Percentiles rank a stretch among this genome's conserved stretches.
Conservation (phyloP, 1,284 basidiomycete species). For the Melanopsichium pennsylvanicum region DNA sequence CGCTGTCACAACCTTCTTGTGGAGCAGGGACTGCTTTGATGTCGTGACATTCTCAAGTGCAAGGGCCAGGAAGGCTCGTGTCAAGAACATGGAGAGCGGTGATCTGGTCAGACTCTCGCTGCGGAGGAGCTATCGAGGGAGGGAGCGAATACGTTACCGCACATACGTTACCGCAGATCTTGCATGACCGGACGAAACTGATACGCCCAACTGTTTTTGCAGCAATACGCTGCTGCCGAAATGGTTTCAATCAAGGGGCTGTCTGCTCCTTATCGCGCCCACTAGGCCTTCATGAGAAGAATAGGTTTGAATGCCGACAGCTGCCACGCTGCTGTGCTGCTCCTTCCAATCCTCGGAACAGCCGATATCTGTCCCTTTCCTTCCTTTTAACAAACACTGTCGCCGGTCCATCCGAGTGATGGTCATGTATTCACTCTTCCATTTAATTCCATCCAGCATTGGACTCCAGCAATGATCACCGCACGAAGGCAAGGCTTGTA, state of each 20-base stretch:
- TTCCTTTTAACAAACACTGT: no score
- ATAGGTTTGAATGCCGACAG: slow-evolving; percentile 11
- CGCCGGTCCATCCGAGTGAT: no score
- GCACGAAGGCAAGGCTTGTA: no score
- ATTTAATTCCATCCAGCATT: no score
- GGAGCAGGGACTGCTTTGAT: not conserved
- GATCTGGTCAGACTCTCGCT: no score
- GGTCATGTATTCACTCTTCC: no score
- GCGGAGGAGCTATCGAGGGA: not conserved
- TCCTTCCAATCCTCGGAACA: slow-evolving; percentile 9
- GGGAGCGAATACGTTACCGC: not conserved
- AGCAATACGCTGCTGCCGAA: slow-evolving; percentile 6
- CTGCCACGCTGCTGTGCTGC: not conserved
- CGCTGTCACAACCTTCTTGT: no score
- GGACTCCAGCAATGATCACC: no score
- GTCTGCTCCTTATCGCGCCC: slow-evolving; percentile 2
- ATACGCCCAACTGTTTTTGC: no score
- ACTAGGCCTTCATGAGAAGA: not conserved
- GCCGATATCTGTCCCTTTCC: no score
- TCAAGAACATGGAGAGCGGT: not conserved
- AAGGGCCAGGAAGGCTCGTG: slow-evolving; percentile 22
- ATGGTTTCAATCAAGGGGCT: not conserved
- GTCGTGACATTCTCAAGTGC: slow-evolving; percentile 5
- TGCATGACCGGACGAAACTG: slow-evolving; percentile 4
- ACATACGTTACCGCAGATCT: slow-evolving; percentile 2